Base-by-base conservation (phyloP, 345 rosid species). In the Salix purpurea region DNA sequence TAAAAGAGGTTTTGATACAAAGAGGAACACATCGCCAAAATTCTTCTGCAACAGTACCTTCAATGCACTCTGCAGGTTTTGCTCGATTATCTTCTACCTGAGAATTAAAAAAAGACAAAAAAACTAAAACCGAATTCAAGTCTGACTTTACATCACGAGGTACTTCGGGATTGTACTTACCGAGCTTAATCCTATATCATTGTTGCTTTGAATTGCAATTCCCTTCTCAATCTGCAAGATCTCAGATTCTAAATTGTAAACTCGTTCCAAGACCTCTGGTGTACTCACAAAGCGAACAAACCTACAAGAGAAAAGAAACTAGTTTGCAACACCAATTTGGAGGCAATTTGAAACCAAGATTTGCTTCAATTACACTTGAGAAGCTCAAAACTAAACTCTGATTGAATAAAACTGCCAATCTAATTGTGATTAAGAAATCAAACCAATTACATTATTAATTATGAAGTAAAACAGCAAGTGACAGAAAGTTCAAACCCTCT, bases 211-310 rank as follows among this genome's bases (percentile, higher is more conserved):
- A 69, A 86, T 87, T 40, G 87, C 87, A 85, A 93, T 90, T 76
- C 97, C 99, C 86, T 92, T 94, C 73, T 88, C 92, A 60, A 94
- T 92, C 87, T 96, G 99, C 80, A 88, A 79, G 74, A 96, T 92
- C 89, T 96, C 99, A 58, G 97, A 92, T 86, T 96, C 99, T 64
- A 90, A 74, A 16, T 88, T 83, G 74, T 91, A 81, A 52, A 92
- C 97, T 68, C 98, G 85, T 76, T 96, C 98, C 79, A 96, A 73
- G 46, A 94, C 80, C 88, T 92, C 98, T 0, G 98, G 98, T 78
- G 92, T 94, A 79, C 95, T 96, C 77, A 96, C 98, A 83, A 96
- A 96, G 34, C 99, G 99, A 74, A 96, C 99, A 91, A 94, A 96
- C 92, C 99, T 96, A 79, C 64, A 78, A 68, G 69, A 40, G 42